phyloP scores from a whole-genome alignment of 192 early-diverging fungal species.

The Linnemannia elongata region DNA sequence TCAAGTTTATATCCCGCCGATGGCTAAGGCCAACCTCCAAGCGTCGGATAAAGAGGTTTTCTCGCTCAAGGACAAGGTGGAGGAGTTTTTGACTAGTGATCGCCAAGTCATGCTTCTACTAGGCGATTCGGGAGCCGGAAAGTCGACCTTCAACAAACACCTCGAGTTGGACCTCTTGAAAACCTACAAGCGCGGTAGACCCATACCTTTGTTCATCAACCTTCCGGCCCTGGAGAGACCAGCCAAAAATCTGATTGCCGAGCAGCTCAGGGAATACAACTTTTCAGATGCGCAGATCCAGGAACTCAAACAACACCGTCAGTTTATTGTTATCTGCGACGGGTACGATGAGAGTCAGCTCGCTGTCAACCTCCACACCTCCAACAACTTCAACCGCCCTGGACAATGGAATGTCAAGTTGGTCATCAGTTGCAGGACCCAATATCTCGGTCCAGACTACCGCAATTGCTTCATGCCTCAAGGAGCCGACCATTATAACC shows the following conservation, averaged over 20 bases:
- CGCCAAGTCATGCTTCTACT: neutral
- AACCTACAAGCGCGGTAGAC: neutral
- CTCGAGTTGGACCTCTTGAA: neutral
- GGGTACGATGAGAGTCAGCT: neutral
- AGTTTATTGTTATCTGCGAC: neutral
- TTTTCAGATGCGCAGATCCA: neutral
- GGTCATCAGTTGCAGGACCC: neutral
- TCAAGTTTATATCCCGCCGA: too few species aligned
- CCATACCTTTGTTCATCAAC: neutral
- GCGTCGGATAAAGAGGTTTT: too few species aligned
- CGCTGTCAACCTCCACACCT: neutral
- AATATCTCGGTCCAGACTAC: neutral
- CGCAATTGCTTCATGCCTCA: neutral
- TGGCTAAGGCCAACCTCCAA: too few species aligned
- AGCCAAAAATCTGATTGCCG: neutral
- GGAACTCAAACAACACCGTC: too few species aligned
- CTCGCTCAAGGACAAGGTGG: too few species aligned
- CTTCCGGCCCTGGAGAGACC: neutral
- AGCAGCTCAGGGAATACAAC: neutral
- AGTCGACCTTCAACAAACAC: neutral
- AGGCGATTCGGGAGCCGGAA: neutral
- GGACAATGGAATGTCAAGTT: neutral
- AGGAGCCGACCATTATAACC: neutral
- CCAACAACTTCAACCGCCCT: too few species aligned
- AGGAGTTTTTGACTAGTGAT: neutral